Base-by-base conservation (phyloP, 495 filamentous ascomycete genomes). In the Penicillium ochrochloron region DNA sequence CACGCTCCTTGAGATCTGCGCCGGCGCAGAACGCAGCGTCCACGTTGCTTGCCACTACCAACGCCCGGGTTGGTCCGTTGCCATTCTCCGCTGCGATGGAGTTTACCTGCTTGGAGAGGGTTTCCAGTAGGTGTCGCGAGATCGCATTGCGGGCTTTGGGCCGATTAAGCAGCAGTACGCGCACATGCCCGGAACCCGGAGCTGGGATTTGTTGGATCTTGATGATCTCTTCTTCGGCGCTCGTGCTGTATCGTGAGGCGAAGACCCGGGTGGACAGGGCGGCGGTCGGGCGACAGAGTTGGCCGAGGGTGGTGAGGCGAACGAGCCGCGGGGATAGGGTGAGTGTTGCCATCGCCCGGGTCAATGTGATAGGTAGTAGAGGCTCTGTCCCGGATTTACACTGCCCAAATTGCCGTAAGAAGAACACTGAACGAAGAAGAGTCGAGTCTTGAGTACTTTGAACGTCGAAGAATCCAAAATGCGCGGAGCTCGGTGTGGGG, bases 1-100 rank as follows among this genome's bases (percentile, higher is more conserved):
- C 84, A 23, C 94, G 82, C 80, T 97, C 95, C 72, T 97, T 98
- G 61, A 99, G 75, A 67, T 99, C 94, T 1, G 95, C 95, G 34
- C 95, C 95, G 0, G 96, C 93, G 77, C 94, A 98, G 77, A 99
- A 99, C 58, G 86, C 87, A 3, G 84, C 80, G 46, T 97, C 92
- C 19, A 89, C 80, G 8, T 90, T 91, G 65, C 89, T 93, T 14
- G 89, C 89, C 2, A 98, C 63, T 21, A 98, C 85, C 67, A 99
- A 68, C 0, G 89, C 92, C 48, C 95, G 78, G 10, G 93, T 97
- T 0, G 82, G 75, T 11, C 86, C 84, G 9, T 78, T 78, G 42
- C 86, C 86, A 50, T 85, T 87, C 70, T 96, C 91, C 4, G 82
- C 76, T 55, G 88, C 83, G 31, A 97, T 84, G 37, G 83, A 82